Evolutionary conservation across 208 protist species (phyloP).

Genomic region (Lotmaria passim): DNA sequence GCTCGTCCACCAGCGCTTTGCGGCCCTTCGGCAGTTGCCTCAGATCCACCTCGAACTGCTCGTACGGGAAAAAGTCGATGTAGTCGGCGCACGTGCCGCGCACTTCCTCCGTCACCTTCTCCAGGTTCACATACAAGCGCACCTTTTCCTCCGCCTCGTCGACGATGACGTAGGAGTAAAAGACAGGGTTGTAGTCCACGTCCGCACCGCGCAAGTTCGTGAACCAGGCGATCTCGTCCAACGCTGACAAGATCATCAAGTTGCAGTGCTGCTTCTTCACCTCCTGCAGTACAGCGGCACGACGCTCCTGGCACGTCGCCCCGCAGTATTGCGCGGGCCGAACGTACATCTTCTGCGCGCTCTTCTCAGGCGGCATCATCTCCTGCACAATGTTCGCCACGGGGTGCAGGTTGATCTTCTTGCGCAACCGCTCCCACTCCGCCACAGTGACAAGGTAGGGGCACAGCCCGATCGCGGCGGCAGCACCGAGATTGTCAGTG

Average conservation of each 20-base stretch:
- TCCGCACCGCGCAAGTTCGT: slow-evolving; percentile 91
- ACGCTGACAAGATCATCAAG: slow-evolving; percentile 80
- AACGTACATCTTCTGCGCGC: slow-evolving; percentile 41
- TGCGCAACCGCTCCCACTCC: slow-evolving; percentile 72
- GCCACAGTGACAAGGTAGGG: slow-evolving; percentile 73
- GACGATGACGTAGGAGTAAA: slow-evolving; percentile 87
- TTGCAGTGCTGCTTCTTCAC: slow-evolving; percentile 63
- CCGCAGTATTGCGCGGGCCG: slow-evolving; percentile 80
- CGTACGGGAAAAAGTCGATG: slow-evolving; percentile 78
- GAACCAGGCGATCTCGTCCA: slow-evolving; percentile 94
- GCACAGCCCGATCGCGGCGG: slow-evolving; percentile 62
- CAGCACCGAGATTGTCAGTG: slow-evolving; percentile 43
- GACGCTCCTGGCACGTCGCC: slow-evolving; percentile 54
- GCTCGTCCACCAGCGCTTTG: slow-evolving; percentile 71
- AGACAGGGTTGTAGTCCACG: slow-evolving; percentile 92
- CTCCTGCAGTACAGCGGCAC: slow-evolving; percentile 49
- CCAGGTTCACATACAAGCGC: slow-evolving; percentile 34
- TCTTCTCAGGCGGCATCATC: slow-evolving; percentile 42
- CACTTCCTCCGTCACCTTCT: slow-evolving; percentile 38
- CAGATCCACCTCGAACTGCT: slow-evolving; percentile 64
- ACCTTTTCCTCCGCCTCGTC: slow-evolving; percentile 45
- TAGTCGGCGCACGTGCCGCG: slow-evolving; percentile 21
- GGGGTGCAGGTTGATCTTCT: slow-evolving; percentile 54
- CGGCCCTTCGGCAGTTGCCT: slow-evolving; percentile 36
- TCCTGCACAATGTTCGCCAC: slow-evolving; percentile 46